A percentile compares a stretch with the other conserved stretches of the same genome.
Evolutionary conservation across 257 asterid species (phyloP).

Genomic region (Solanum sitiens): DNA sequence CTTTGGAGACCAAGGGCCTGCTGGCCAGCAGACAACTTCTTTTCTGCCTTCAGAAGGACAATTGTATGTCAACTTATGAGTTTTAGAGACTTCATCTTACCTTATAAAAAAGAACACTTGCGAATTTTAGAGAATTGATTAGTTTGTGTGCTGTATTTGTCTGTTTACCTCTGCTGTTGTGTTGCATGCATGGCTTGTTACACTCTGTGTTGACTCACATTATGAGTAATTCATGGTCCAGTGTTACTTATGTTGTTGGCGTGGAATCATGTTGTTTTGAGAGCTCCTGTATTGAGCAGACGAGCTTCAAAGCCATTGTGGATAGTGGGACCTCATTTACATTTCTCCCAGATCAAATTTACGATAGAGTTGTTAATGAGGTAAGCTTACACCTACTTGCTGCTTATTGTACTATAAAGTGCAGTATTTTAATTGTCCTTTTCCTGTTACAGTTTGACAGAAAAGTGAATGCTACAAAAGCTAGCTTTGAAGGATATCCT

Average conservation of each 20-base stretch:
- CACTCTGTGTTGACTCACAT: not conserved
- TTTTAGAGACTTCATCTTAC: not conserved
- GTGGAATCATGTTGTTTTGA: constrained; percentile 61
- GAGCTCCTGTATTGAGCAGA: constrained; percentile 44
- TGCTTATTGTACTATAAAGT: not conserved
- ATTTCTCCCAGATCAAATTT: constrained; percentile 51
- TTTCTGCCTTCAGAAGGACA: constrained; percentile 44
- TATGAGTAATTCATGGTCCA: constrained; percentile 12
- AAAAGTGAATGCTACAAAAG: constrained; percentile 53
- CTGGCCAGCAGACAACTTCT: constrained; percentile 54
- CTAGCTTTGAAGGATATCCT: constrained; percentile 67
- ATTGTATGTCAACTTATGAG: constrained; percentile 30
- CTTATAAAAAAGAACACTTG: not conserved
- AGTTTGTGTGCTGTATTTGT: not conserved
- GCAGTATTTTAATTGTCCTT: not conserved
- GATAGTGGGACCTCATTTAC: constrained; percentile 86
- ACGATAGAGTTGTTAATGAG: constrained; percentile 50
- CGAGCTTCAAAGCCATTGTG: constrained; percentile 44
- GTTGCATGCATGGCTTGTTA: not conserved
- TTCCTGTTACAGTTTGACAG: constrained; percentile 42
- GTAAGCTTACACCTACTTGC: constrained; percentile 12
- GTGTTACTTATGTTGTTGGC: constrained; percentile 59
- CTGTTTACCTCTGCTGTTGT: not conserved
- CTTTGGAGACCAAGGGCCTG: constrained; percentile 66
- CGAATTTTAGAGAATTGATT: not conserved